Percentiles rank a stretch among this genome's conserved stretches.
Evolutionary conservation across 345 rosid species (phyloP).

Genomic region (Alliaria petiolata): DNA sequence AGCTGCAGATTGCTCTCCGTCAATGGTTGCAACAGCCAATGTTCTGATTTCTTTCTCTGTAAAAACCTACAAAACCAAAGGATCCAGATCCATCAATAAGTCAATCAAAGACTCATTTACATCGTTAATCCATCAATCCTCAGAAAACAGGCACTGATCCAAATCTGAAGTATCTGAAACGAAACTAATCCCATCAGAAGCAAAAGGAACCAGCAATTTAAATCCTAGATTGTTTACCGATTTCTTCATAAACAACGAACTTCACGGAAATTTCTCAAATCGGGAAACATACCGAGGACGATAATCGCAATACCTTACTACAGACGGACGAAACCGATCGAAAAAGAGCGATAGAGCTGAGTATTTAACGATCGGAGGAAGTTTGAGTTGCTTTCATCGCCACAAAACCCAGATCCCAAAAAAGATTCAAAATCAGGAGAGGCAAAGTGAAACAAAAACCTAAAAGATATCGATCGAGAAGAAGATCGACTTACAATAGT

Average conservation of each 20-base stretch:
- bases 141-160: neutral
- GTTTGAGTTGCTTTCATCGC: slow-evolving; percentile 45
- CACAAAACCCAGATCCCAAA: too few relatives aligned
- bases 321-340: slow-evolving; percentile 51
- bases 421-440: neutral
- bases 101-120: neutral
- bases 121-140: neutral
- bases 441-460: neutral
- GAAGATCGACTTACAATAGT: slow-evolving; percentile 3
- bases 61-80: slow-evolving; percentile 33
- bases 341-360: slow-evolving; percentile 65
- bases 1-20: slow-evolving; percentile 72
- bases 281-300: neutral
- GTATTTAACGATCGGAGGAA: slow-evolving; percentile 65
- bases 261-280: neutral
- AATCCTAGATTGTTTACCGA: neutral
- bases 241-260: neutral
- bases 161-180: neutral
- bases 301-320: slow-evolving; percentile 38
- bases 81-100: neutral
- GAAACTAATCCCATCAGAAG: neutral
- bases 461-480: neutral
- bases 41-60: slow-evolving; percentile 24
- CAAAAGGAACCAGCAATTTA: neutral
- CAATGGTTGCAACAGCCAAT: slow-evolving; percentile 63